Conservation (phyloP, 2,329 filamentous ascomycete species). For the Sporothrix brunneoviolacea region DNA sequence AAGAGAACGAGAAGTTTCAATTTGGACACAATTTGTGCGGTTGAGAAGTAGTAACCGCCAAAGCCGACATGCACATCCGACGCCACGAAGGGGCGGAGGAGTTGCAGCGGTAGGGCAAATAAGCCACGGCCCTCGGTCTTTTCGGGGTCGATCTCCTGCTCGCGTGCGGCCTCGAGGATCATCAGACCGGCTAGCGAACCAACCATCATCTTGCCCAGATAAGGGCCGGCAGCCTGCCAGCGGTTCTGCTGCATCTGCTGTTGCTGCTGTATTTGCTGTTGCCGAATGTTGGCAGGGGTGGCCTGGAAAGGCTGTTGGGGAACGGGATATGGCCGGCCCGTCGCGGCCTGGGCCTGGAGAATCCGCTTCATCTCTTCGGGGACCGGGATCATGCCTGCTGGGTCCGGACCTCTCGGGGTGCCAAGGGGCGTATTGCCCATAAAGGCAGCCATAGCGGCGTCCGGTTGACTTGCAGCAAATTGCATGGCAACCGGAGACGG, state of each 20-base stretch:
- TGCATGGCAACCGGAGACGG: conserved; percentile 44
- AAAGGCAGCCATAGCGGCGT: conserved; percentile 32
- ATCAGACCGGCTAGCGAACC: conserved; percentile 88
- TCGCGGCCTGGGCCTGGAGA: conserved; percentile 49
- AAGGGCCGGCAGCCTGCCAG: conserved; percentile 50
- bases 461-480: conserved; percentile 36
- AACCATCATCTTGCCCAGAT: conserved; percentile 77
- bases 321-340: conserved; percentile 46
- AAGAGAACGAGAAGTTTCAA: conserved; percentile 48
- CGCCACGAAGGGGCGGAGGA: conserved; percentile 44
- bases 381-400: conserved; percentile 58
- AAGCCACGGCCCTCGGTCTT: conserved; percentile 60
- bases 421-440: conserved; percentile 37
- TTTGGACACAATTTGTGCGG: conserved; percentile 40
- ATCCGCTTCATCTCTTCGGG: conserved; percentile 60
- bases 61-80: conserved; percentile 41
- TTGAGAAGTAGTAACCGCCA: conserved; percentile 46
- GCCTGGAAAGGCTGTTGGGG: conserved; percentile 32
- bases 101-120: conserved; percentile 51
- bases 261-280: conserved; percentile 50
- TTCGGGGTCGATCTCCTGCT: conserved; percentile 59
- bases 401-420: conserved; percentile 31
- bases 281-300: conserved; percentile 42
- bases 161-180: conserved; percentile 74
- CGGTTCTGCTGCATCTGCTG: conserved; percentile 43